A percentile compares a stretch with the other conserved stretches of the same genome.
Conservation (phyloP, 441 rosid genomes). For the Kokia cookei region DNA sequence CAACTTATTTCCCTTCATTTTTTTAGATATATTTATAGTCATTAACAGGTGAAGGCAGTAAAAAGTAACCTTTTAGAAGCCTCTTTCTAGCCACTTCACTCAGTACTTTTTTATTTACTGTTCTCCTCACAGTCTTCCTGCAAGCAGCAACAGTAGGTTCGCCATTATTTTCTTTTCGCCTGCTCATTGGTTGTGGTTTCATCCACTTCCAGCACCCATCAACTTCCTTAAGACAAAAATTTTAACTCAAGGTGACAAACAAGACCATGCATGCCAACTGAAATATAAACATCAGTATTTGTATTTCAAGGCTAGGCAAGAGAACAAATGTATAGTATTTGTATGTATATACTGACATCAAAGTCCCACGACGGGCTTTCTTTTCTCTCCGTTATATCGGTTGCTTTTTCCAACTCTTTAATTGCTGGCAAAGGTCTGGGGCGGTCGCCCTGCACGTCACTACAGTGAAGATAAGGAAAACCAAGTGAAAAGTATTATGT, state of each 20-base stretch:
- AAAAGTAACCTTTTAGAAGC: conserved; percentile 37
- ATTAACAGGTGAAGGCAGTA: too few relatives aligned
- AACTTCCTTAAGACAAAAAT: conserved; percentile 26
- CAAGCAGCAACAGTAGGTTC: background rate
- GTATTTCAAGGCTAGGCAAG: background rate
- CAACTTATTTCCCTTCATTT: background rate
- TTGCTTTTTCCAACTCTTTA: conserved; percentile 40
- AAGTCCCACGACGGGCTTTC: conserved; percentile 58
- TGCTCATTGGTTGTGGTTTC: conserved; percentile 47
- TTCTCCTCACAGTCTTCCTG: conserved; percentile 17
- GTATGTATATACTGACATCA: conserved; percentile 29
- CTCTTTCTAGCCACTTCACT: conserved; percentile 18
- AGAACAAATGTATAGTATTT: background rate
- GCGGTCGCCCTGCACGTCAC: conserved; percentile 55
- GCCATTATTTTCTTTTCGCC: conserved; percentile 12
- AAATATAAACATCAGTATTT: background rate
- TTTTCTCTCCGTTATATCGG: conserved; percentile 41
- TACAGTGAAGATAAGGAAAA: conserved; percentile 13
- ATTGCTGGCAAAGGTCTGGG: conserved; percentile 55
- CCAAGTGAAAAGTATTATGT: background rate
- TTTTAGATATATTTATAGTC: too few relatives aligned
- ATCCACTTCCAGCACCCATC: conserved; percentile 51
- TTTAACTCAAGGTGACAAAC: background rate
- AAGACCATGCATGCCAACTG: background rate
- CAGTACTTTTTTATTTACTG: conserved; percentile 11